A percentile compares a stretch with the other conserved stretches of the same genome.
Evolutionary conservation across 441 rosid genomes (phyloP).

Genomic region (Flueggea neowawraea): DNA sequence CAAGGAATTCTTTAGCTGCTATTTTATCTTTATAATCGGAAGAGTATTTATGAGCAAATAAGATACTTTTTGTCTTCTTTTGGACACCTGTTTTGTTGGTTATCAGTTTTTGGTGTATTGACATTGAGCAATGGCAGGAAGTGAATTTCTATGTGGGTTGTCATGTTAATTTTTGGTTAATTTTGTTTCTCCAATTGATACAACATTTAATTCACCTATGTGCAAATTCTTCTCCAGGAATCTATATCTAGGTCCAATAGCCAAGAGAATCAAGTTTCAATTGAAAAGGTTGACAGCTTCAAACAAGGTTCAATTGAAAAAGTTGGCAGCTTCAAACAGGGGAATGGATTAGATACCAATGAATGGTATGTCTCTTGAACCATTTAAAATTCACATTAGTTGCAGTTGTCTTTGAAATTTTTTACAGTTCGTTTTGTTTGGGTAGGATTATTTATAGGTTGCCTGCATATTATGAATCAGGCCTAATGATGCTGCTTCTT

Average conservation of each 20-base stretch:
- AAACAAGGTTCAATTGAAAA: constrained; percentile 33
- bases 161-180: no score
- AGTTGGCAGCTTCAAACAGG: constrained; percentile 32
- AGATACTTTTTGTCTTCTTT: no score
- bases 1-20: no score
- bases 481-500: constrained; percentile 33
- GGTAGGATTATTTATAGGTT: constrained; percentile 7
- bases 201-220: background rate
- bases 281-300: constrained; percentile 42
- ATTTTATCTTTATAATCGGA: no score
- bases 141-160: no score
- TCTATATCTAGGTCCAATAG: constrained; percentile 44
- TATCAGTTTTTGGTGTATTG: no score
- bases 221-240: constrained; percentile 36
- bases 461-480: constrained; percentile 42
- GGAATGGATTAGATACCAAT: constrained; percentile 30
- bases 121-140: no score
- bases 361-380: constrained; percentile 42
- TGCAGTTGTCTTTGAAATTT: background rate
- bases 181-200: no score
- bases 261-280: constrained; percentile 49
- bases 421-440: no score
- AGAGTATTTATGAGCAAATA: no score
- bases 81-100: no score
- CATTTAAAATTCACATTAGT: constrained; percentile 6